A percentile compares a stretch with the other conserved stretches of the same genome.
phyloP scores from a whole-genome alignment of 148 eudicot species.

The Drosera capensis region DNA sequence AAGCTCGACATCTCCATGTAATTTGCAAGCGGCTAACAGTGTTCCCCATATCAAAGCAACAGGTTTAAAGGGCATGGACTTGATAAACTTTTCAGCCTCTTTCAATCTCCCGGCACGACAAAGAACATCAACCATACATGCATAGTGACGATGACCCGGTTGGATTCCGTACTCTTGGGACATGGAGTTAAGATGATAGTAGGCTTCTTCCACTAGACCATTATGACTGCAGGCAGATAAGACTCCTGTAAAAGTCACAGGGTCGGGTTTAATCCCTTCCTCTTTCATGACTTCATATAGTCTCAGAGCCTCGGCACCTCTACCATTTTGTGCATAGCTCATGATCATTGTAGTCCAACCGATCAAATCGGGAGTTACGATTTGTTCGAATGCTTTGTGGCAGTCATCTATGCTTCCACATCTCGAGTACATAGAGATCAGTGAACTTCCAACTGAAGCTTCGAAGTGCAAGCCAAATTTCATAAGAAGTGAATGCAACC shows the following conservation, averaged over 20 bases:
- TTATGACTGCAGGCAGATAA: conserved; percentile 81
- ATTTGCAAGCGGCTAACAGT: conserved; percentile 67
- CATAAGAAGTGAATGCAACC: conserved; percentile 32
- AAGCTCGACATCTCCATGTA: conserved; percentile 63
- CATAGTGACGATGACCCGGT: conserved; percentile 56
- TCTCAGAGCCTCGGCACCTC: conserved; percentile 46
- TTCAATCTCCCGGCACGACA: conserved; percentile 66
- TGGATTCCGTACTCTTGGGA: conserved; percentile 39
- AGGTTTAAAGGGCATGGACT: conserved; percentile 51
- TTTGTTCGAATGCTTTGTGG: conserved; percentile 39
- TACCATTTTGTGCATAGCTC: conserved; percentile 71
- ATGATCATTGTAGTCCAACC: conserved; percentile 69
- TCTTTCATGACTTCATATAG: conserved; percentile 47
- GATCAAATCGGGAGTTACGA: conserved; percentile 47
- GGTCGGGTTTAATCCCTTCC: conserved; percentile 54
- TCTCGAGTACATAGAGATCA: conserved; percentile 64
- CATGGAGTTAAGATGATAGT: conserved; percentile 64
- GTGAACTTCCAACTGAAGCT: conserved; percentile 55
- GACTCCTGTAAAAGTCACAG: conserved; percentile 79
- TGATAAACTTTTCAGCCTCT: conserved; percentile 59
- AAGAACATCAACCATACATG: conserved; percentile 85
- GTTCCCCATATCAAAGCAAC: conserved; percentile 64
- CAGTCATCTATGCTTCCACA: conserved; percentile 49
- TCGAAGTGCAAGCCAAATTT: conserved; percentile 55
- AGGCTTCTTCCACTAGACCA: conserved; percentile 77